Base-by-base conservation (phyloP, 2,329 filamentous ascomycete species). In the Phialemoniopsis sp. region DNA sequence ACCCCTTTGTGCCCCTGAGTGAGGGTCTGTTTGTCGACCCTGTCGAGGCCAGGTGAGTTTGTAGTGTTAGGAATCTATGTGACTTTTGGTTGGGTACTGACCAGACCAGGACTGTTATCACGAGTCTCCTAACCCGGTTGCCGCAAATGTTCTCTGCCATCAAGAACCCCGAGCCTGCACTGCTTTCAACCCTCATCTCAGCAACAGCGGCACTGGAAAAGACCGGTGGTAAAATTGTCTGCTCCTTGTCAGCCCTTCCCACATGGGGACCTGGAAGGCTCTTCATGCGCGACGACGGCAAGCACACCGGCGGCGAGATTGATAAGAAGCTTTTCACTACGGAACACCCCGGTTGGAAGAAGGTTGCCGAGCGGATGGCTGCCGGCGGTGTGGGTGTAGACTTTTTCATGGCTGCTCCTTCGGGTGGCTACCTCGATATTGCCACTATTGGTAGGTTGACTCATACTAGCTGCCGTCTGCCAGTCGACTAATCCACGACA, bases 21-120 rank as follows among this genome's bases (percentile, higher is more conserved):
- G 87, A 95, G 42, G 90, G 91, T 13, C 73, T 98, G 9, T 97
- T 97, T 59, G 91, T 97, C 13, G 91, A 98, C 60, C 89, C 93
- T 2, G 83, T 89, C 52, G 88, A 95, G 60, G 93, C 89, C 34
- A 91, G 85, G 72, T 80, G 66, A 26, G 21, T n/a, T n/a, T n/a
- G n/a, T n/a, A n/a, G n/a, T n/a, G n/a, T n/a, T n/a, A n/a, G n/a
- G n/a, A n/a, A n/a, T n/a, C n/a, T n/a, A n/a, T 40, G 69, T 26
- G 21, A 26, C 10, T 3, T 7, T 17, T 3, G 19, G 13, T 21
- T 32, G 17, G 15, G 30, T 32, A 17, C 21, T 17, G 13, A 30
- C 17, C n/a, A 36, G 38, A 5, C 15, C 29, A 80, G 76, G 58
- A 70, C 81, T 17, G 82, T 94, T 54, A 95, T 98, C 54, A 86